Evolutionary conservation across 2,329 filamentous ascomycete species (phyloP), one percentile per base, ranked within the genome.

Genomic region (Sarocladiaceae sp.): DNA sequence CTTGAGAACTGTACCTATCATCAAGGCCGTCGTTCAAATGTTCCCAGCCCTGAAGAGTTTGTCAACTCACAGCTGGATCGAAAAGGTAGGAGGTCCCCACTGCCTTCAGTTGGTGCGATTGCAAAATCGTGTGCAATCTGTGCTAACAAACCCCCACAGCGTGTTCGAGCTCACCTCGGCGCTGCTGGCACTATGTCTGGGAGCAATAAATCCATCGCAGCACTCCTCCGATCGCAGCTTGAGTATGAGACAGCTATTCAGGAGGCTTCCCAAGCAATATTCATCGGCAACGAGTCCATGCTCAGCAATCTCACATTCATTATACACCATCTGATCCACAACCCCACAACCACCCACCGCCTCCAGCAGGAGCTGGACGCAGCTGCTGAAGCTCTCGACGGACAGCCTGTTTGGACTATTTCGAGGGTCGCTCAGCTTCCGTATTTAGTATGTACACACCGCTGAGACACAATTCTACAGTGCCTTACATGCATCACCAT

Each of bases 221-320:
- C n/a, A n/a, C n/a, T n/a, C 26, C 26, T 29, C 26, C 26, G 26
- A 13, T 29, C 26, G 7, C 26, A 13, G 9, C 26, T 29, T 13
- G 26, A 29, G 7, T 7, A 29, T 29, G 26, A 29, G 26, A 19
- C 10, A 18, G 15, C 45, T 9, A 24, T 50, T 1, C 49, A 50
- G 3, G 50, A 52, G 23, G 44, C 43, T 2, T 45, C 50, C 1
- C 50, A 52, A 15, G 50, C 50, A 1, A 49, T 51, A 11, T 52
- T 52, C 24, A 52, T 52, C 20, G 50, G 50, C 2, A 52, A 51
- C 15, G 50, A 52, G 27, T 52, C 50, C 2, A 43, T 52, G 10
- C 45, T 52, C 19, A 51, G 49, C 27, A 52, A 52, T 20, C 16
- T 52, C 16, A 49, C 50, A 0, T 49, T 52, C 26, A 20, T 52